These are phyloP conservation scores for Pythium folliculosum DNA, from an alignment of 352 stramenopile species.

Conservation along the genomic window DNA sequence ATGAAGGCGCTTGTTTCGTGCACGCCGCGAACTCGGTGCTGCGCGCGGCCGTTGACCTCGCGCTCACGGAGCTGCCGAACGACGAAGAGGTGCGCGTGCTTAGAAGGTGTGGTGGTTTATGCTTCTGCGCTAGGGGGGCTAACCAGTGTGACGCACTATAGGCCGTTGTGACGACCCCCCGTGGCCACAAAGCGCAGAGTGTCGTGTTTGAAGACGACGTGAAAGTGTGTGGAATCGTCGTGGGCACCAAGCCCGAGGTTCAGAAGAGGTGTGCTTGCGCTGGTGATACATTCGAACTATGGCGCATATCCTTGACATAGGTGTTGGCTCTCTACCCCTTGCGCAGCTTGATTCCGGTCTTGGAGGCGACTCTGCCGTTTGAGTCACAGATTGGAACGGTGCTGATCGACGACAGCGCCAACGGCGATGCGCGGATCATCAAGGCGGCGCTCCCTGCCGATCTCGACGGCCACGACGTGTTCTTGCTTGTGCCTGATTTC, in stretches of 20 bases:
- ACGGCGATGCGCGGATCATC: conserved; percentile 39
- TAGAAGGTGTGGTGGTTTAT: too few species aligned
- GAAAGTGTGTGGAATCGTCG: conserved; percentile 72
- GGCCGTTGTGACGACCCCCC: conserved; percentile 75
- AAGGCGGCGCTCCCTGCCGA: conserved; percentile 59
- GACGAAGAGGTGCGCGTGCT: conserved; percentile 76
- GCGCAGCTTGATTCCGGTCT: conserved; percentile 31
- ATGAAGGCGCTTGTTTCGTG: conserved; percentile 60
- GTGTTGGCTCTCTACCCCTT: not conserved
- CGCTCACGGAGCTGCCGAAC: conserved; percentile 78
- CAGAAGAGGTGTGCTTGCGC: conserved; percentile 33
- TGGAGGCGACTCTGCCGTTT: conserved; percentile 62
- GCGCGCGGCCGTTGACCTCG: conserved; percentile 65
- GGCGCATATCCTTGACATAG: not conserved
- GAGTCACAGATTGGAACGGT: conserved; percentile 66
- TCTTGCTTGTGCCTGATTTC: conserved; percentile 72
- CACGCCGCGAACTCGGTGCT: conserved; percentile 77
- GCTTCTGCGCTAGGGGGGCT: too few species aligned
- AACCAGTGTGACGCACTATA: too few species aligned
- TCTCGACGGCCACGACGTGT: conserved; percentile 63
- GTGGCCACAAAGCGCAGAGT: conserved; percentile 70
- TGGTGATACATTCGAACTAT: not conserved
- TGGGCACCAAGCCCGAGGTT: conserved; percentile 49
- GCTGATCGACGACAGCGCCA: conserved; percentile 43
- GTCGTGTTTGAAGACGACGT: conserved; percentile 78